Evolutionary conservation across 805 yeast genomes (phyloP).

Genomic region (Cyberlindnera maclurae): DNA sequence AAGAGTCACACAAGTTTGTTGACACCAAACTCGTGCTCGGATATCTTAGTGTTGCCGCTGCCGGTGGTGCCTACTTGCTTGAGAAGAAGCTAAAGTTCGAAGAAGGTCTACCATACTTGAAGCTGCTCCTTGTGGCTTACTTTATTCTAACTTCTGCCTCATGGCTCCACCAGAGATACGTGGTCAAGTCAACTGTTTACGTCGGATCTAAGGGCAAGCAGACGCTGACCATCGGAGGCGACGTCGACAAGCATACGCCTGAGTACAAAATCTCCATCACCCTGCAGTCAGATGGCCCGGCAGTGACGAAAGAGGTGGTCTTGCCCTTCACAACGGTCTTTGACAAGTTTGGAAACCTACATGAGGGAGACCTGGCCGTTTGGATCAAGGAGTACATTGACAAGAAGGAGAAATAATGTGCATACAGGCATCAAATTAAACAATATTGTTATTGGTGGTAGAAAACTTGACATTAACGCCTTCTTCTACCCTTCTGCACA

Average conservation of each 20-base stretch:
- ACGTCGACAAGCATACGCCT: constrained; percentile 36
- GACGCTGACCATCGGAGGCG: constrained; percentile 24
- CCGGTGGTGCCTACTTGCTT: constrained; percentile 40
- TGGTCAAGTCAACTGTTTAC: constrained; percentile 38
- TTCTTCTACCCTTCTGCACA: constrained; percentile 65
- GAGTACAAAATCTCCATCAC: constrained; percentile 24
- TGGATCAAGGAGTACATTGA: constrained; percentile 26
- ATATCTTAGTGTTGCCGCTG: constrained; percentile 39
- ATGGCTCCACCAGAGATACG: constrained; percentile 30
- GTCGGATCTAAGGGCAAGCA: constrained; percentile 32
- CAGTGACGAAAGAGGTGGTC: constrained; percentile 11
- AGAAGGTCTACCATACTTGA: constrained; percentile 35
- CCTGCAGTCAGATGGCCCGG: constrained; percentile 5
- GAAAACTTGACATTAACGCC: background rate
- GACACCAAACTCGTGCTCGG: constrained; percentile 49
- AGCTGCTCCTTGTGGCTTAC: constrained; percentile 34
- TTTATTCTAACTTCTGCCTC: constrained; percentile 30
- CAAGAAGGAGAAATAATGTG: background rate
- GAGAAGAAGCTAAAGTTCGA: constrained; percentile 43
- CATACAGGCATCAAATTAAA: background rate
- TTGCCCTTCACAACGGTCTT: constrained; percentile 30
- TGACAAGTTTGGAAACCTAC: constrained; percentile 37
- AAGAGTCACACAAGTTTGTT: constrained; percentile 31
- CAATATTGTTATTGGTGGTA: background rate
- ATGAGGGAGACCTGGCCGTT: constrained; percentile 32